Evolutionary conservation across 257 asterid genomes (phyloP), one percentile per base, ranked within the genome.

Genomic region (Ilex asprella): DNA sequence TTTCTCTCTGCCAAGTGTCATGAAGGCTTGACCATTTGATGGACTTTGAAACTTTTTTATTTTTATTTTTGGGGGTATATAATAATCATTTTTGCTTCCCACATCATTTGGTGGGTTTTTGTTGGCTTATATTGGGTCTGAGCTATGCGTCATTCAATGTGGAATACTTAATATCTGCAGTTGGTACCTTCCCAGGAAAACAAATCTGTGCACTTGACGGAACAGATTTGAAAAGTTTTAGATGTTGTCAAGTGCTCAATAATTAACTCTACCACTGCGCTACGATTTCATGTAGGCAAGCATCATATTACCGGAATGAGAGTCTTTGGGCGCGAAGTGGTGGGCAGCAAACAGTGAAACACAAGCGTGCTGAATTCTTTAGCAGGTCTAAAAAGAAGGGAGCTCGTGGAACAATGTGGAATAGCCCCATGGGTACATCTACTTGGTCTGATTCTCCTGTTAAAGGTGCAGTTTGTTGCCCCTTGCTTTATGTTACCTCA

Each of bases 331-430:
- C 62, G 30, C 52, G 77, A 67, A 79, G 74, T 54, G 59, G 74
- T 64, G 65, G 16, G 65, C 76, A 74, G 65, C 62, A 60, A 59
- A 68, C 64, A 54, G 62, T 51, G 74, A 73, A 58, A 27, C 67
- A 31, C 61, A 82, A 75, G 69, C 86, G 79, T 41, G 75, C 94
- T 54, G 96, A 91, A 65, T 91, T 91, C 81, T 70, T 81, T 55
- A 78, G 87, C 53, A 77, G 85, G 75, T 70, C 88, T 31, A 68
- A 82, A 63, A 64, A 70, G 69, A 61, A 16, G 53, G 70, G 75
- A 35, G 55, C 76, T 56, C 78, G 59, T 55, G 82, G 82, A 70
- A 55, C 68, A 62, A 56, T 74, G 39, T 66, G 79, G 88, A 77
- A 60, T 75, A 76, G 64, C 73, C 73, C 76, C 50, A 77, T 66